These are phyloP conservation scores for Naganishia randhawae DNA, from an alignment of 768 basidiomycete species.

Conservation along the genomic window DNA sequence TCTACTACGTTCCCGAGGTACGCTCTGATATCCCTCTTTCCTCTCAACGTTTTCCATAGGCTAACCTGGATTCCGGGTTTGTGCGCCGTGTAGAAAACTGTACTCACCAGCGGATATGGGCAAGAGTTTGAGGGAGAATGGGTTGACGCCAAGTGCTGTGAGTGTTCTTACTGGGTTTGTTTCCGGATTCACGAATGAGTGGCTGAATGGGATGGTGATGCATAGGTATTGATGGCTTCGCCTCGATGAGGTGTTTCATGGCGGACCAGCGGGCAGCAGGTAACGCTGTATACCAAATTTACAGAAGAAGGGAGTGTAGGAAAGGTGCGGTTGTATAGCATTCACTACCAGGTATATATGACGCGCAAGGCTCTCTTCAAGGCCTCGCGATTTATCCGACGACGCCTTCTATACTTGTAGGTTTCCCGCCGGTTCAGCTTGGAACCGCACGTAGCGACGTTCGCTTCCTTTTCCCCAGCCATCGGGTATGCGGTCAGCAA, in stretches of 20 bases:
- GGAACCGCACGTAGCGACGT: no score
- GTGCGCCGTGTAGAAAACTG: conserved; percentile 62
- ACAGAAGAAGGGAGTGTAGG: neutral
- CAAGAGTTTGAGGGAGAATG: conserved; percentile 76
- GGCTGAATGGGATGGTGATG: neutral
- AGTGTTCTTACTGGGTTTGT: neutral
- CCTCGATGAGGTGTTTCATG: neutral
- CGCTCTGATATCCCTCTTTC: conserved; percentile 29
- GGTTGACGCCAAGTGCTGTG: conserved; percentile 86
- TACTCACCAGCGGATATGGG: conserved; percentile 70
- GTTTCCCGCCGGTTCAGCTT: no score
- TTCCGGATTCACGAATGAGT: neutral
- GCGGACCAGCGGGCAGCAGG: neutral
- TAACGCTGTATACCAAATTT: neutral
- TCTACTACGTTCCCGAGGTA: conserved; percentile 82
- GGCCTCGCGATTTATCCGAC: no score
- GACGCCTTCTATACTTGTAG: no score
- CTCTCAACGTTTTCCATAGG: conserved; percentile 1
- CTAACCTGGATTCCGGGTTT: neutral
- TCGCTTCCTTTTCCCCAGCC: no score
- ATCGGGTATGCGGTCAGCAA: no score
- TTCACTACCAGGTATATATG: neutral
- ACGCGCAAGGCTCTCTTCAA: no score
- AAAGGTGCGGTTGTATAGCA: neutral
- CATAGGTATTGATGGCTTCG: neutral